phyloP scores from a whole-genome alignment of 2,329 filamentous ascomycete species.

The Pezicula rhizophila region DNA sequence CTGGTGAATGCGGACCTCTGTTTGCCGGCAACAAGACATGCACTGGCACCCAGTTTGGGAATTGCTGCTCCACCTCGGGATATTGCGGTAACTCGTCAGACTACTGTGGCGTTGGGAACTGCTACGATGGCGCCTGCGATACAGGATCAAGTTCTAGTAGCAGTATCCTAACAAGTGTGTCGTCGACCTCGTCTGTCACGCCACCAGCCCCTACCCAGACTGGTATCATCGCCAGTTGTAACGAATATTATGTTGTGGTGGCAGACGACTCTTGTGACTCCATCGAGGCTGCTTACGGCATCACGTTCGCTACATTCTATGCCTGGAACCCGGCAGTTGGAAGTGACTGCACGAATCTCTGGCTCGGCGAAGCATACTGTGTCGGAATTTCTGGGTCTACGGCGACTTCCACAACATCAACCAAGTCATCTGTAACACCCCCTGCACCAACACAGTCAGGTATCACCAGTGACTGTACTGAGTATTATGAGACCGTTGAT shows the following conservation, averaged over 20 bases:
- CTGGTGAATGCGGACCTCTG: conserved; percentile 20
- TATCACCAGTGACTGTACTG: conserved; percentile 1
- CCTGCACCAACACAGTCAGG: conserved; percentile 2
- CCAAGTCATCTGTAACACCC: too few species aligned
- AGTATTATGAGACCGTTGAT: background rate
- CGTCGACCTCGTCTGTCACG: background rate
- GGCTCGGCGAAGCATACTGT: conserved; percentile 19
- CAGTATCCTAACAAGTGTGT: background rate
- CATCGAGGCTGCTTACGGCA: conserved; percentile 13
- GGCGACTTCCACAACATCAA: too few species aligned
- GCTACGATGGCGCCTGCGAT: conserved; percentile 15
- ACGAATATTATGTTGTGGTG: conserved; percentile 1
- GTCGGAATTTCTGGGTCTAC: too few species aligned
- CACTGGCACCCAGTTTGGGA: conserved; percentile 24
- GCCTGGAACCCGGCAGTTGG: conserved; percentile 29
- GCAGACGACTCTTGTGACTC: conserved; percentile 11
- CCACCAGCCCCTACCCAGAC: conserved; percentile 17
- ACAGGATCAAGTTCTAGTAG: conserved; percentile 1
- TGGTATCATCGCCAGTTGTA: conserved; percentile 8
- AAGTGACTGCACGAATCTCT: conserved; percentile 20
- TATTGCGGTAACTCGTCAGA: conserved; percentile 21
- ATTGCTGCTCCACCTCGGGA: conserved; percentile 19
- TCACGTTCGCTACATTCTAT: conserved; percentile 22
- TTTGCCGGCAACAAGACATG: conserved; percentile 25
- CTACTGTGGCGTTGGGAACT: conserved; percentile 19